These are phyloP conservation scores for Candida berthetii DNA, from an alignment of 805 yeast species.

Conservation along the genomic window DNA sequence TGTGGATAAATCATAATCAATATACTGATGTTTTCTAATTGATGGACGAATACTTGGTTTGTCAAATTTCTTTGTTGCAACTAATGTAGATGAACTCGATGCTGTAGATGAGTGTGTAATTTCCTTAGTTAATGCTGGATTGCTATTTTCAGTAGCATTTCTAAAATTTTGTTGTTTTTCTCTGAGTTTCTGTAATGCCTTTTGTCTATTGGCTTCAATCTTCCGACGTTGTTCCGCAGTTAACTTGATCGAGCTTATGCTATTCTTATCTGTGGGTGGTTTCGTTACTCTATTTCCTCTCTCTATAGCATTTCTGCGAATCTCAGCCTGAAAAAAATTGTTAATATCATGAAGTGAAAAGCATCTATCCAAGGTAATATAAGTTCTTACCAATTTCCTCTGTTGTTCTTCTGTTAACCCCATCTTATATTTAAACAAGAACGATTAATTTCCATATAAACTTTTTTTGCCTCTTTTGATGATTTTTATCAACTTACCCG, in stretches of 20 bases:
- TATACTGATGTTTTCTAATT: conserved; percentile 58
- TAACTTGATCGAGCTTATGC: conserved; percentile 19
- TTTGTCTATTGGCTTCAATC: conserved; percentile 46
- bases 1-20: conserved; percentile 84
- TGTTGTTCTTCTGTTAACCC: conserved; percentile 17
- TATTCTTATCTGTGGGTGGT: conserved; percentile 7
- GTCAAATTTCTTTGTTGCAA: conserved; percentile 16
- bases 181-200: conserved; percentile 41
- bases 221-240: conserved; percentile 44
- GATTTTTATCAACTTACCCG: too few species aligned
- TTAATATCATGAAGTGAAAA: too few species aligned
- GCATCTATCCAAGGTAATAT: too few species aligned
- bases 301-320: background rate
- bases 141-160: conserved; percentile 26
- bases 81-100: conserved; percentile 1
- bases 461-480: too few species aligned
- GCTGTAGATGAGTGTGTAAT: background rate
- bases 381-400: background rate
- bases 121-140: conserved; percentile 9
- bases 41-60: conserved; percentile 32
- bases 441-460: too few species aligned
- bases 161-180: conserved; percentile 28
- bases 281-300: background rate
- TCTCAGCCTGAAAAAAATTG: background rate
- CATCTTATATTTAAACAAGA: conserved; percentile 4